A percentile compares a stretch with the other conserved stretches of the same genome.
Conservation (phyloP, 768 basidiomycete species). For the Auriscalpium microsporum region DNA sequence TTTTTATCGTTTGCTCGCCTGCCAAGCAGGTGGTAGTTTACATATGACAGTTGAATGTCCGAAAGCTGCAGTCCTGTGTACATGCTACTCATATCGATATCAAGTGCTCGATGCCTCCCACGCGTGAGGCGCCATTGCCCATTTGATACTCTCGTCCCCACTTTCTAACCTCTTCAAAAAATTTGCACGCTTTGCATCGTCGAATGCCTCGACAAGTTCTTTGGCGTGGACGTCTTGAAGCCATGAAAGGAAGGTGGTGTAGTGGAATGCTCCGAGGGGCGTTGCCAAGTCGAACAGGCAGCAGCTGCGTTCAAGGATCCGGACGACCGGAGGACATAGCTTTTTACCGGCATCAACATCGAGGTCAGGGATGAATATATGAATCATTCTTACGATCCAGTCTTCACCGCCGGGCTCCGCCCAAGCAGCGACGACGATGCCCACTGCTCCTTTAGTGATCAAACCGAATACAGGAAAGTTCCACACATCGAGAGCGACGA, state of each 20-base stretch:
- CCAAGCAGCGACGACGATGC: neutral
- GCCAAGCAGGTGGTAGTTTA: too few species aligned
- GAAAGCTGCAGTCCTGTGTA: too few species aligned
- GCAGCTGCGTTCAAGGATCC: neutral
- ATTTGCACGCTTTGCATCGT: neutral
- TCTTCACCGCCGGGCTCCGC: neutral
- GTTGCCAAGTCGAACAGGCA: neutral
- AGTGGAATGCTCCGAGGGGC: neutral
- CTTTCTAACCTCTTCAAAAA: neutral
- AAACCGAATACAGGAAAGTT: slow-evolving; percentile 7
- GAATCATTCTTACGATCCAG: too few species aligned
- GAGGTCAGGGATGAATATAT: too few species aligned
- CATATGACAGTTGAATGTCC: too few species aligned
- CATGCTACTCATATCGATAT: too few species aligned
- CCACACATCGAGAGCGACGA: too few species aligned
- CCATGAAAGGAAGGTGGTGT: neutral
- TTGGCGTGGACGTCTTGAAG: neutral
- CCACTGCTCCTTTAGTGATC: neutral
- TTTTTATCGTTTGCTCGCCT: too few species aligned
- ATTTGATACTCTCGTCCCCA: neutral
- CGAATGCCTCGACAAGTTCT: neutral
- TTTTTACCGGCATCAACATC: too few species aligned
- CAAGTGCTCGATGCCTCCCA: too few species aligned
- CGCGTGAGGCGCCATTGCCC: neutral
- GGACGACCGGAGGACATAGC: too few species aligned